phyloP scores from a whole-genome alignment of 805 yeast genomes.

The Suhomyces sp. region DNA sequence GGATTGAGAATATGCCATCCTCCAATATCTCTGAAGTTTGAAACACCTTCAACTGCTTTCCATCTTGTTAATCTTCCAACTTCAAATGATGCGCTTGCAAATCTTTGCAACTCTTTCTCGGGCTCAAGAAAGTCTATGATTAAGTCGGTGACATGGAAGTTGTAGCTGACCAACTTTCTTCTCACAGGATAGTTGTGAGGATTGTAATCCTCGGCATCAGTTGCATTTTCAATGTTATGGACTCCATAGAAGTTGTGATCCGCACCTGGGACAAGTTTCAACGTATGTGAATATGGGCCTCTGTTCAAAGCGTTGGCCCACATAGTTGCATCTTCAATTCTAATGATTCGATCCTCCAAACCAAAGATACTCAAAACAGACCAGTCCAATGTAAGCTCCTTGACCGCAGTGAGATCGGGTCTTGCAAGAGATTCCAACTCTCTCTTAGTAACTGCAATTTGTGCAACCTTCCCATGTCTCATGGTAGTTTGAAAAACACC shows the following conservation, averaged over 20 bases:
- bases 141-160: constrained; percentile 47
- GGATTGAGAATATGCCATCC: constrained; percentile 57
- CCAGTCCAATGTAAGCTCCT: constrained; percentile 43
- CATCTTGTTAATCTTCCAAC: constrained; percentile 53
- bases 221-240: constrained; percentile 33
- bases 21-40: constrained; percentile 78
- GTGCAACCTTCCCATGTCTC: constrained; percentile 50
- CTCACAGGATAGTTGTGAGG: constrained; percentile 45
- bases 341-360: constrained; percentile 61
- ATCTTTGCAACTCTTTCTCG: constrained; percentile 53
- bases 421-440: constrained; percentile 54
- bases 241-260: constrained; percentile 79
- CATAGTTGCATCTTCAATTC: constrained; percentile 56
- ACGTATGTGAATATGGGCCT: constrained; percentile 48
- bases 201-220: constrained; percentile 32
- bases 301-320: constrained; percentile 58
- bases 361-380: constrained; percentile 73
- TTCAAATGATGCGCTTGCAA: constrained; percentile 34
- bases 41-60: constrained; percentile 63
- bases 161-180: constrained; percentile 54
- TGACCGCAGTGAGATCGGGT: constrained; percentile 45
- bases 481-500: constrained; percentile 31
- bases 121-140: constrained; percentile 51
- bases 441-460: constrained; percentile 41
- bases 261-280: constrained; percentile 62